Conservation (phyloP, 2,329 filamentous ascomycete species). For the Cladosporium sp. region DNA sequence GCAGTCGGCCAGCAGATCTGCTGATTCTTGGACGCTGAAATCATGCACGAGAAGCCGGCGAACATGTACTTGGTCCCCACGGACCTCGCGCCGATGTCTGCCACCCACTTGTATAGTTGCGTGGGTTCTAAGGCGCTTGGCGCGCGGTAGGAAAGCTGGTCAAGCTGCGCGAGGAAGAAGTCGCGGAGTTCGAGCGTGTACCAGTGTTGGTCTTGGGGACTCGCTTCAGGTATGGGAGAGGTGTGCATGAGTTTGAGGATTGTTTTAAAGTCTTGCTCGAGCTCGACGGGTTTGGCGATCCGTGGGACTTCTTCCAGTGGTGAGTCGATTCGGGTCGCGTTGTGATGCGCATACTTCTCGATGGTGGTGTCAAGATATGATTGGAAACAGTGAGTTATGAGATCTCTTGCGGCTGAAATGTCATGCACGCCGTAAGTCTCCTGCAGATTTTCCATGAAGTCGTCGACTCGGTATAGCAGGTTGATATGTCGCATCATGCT, state of each 20-base stretch:
- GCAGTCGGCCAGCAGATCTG: not conserved
- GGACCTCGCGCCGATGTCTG: not conserved
- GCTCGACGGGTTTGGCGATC: not conserved
- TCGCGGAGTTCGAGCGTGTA: not conserved
- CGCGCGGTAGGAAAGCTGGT: not conserved
- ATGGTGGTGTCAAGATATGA: not conserved
- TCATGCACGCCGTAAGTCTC: not conserved
- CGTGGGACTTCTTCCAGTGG: not conserved
- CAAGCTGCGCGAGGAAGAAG: constrained; percentile 1
- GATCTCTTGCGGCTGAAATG: not conserved
- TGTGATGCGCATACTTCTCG: not conserved
- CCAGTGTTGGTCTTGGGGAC: not conserved
- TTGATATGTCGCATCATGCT: constrained; percentile 7
- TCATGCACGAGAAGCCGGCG: constrained; percentile 1
- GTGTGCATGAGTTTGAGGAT: not conserved
- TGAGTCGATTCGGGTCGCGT: not conserved
- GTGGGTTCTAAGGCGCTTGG: not conserved
- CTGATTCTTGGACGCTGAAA: not conserved
- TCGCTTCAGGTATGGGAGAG: not conserved
- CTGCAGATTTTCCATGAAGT: constrained; percentile 4
- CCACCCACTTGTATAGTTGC: not conserved
- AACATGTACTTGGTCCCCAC: constrained; percentile 8
- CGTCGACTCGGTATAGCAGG: constrained; percentile 3
- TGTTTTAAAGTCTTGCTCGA: not conserved
- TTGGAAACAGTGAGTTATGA: not conserved